Evolutionary conservation across 805 yeast species (phyloP).

Genomic region (Tanozyma kutaoensis): DNA sequence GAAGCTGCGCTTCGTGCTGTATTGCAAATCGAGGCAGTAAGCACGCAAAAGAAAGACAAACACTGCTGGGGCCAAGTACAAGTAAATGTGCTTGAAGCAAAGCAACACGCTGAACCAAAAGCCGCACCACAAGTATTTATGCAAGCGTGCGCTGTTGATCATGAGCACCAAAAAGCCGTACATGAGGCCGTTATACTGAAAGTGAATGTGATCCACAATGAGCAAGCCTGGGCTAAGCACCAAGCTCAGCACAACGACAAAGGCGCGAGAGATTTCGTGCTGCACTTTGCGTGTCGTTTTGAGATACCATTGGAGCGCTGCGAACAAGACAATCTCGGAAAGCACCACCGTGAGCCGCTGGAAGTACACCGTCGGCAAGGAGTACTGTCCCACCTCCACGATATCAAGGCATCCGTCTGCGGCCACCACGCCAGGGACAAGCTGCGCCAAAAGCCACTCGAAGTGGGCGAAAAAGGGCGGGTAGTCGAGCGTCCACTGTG

Average conservation of each 20-base stretch:
- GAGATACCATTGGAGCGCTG: conserved; percentile 60
- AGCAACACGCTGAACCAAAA: conserved; percentile 60
- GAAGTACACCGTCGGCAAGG: conserved; percentile 67
- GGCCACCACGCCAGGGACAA: conserved; percentile 51
- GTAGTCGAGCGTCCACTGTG: conserved; percentile 91
- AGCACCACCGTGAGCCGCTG: conserved; percentile 73
- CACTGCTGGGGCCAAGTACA: conserved; percentile 90
- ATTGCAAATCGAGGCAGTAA: conserved; percentile 44
- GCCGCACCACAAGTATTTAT: conserved; percentile 46
- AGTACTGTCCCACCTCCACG: conserved; percentile 51
- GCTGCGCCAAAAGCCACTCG: conserved; percentile 65
- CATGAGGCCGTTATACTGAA: conserved; percentile 92
- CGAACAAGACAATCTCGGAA: conserved; percentile 61
- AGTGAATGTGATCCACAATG: conserved; percentile 89
- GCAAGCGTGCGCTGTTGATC: conserved; percentile 54
- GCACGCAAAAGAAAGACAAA: conserved; percentile 65
- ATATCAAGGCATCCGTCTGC: conserved; percentile 72
- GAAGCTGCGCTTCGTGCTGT: conserved; percentile 10
- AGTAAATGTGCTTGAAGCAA: conserved; percentile 89
- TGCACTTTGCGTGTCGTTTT: conserved; percentile 28
- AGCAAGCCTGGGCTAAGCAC: conserved; percentile 82
- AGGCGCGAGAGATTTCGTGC: conserved; percentile 33
- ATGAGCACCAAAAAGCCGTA: conserved; percentile 72
- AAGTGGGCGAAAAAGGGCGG: conserved; percentile 98
- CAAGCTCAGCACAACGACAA: conserved; percentile 71